Evolutionary conservation across 2,329 filamentous ascomycete species (phyloP).

Genomic region (Immersiporthe knoxdaviesiana): DNA sequence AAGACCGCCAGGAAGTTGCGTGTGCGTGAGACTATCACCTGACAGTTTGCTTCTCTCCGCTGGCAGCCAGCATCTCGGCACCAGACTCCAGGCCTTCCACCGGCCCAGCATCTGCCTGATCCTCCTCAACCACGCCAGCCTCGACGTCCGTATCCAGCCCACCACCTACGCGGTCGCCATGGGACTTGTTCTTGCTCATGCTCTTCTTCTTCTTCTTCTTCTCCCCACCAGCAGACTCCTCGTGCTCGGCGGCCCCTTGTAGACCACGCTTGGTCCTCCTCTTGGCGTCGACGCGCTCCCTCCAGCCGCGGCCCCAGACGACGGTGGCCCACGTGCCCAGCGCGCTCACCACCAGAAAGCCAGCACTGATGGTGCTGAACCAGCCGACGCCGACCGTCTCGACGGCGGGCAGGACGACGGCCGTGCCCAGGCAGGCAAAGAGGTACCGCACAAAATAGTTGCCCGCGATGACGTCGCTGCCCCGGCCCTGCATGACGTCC

Average conservation of each 20-base stretch:
- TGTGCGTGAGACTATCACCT: not conserved
- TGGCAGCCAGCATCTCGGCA: not conserved
- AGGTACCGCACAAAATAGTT: conserved; percentile 81
- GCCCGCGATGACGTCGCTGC: conserved; percentile 75
- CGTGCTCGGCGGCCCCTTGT: not conserved
- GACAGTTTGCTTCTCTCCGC: not conserved
- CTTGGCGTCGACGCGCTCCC: conserved; percentile 56
- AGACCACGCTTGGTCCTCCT: conserved; percentile 42
- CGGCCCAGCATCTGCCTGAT: not conserved
- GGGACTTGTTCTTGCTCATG: not conserved
- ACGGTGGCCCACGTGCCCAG: conserved; percentile 51
- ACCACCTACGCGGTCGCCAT: not conserved
- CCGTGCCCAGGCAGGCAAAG: conserved; percentile 72
- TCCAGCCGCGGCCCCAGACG: conserved; percentile 54
- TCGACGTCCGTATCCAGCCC: not conserved
- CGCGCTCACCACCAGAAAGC: conserved; percentile 56
- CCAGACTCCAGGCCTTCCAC: not conserved
- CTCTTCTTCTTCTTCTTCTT: not conserved
- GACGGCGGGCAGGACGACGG: conserved; percentile 74
- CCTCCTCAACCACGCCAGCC: not conserved
- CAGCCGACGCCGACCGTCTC: conserved; percentile 77
- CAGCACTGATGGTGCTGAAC: conserved; percentile 72
- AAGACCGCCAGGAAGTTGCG: too few relatives aligned
- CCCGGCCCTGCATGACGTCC: conserved; percentile 74
- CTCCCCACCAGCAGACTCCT: not conserved